These are phyloP conservation scores for Dothideomycetes sp. DNA, from an alignment of 2,329 filamentous ascomycete genomes.

Conservation along the genomic window DNA sequence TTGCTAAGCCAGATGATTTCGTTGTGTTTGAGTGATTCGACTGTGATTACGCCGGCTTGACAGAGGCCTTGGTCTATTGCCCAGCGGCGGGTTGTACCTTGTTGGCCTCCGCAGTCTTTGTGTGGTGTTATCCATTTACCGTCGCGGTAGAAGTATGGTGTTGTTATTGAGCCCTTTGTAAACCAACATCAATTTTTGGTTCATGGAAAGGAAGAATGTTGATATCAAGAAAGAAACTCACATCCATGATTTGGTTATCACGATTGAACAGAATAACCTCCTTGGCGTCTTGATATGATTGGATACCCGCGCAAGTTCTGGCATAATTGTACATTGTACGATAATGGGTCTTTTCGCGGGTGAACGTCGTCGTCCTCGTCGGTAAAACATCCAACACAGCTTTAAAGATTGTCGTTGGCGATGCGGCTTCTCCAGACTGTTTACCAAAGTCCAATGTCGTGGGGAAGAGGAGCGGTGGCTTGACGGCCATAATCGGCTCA, in stretches of 20 bases:
- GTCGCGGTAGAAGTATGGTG: conserved; percentile 67
- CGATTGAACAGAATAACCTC: conserved; percentile 70
- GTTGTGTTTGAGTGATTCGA: conserved; percentile 53
- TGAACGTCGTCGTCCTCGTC: conserved; percentile 54
- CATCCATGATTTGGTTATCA: conserved; percentile 66
- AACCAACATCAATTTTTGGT: background rate
- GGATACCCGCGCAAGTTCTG: conserved; percentile 50
- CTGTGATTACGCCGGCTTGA: conserved; percentile 53
- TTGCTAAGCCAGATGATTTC: conserved; percentile 87
- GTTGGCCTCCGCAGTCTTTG: conserved; percentile 61
- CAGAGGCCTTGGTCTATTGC: conserved; percentile 62
- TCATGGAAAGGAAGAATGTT: background rate
- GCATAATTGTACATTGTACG: conserved; percentile 64
- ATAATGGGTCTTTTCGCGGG: conserved; percentile 75
- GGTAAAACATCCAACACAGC: conserved; percentile 44
- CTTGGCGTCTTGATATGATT: conserved; percentile 37
- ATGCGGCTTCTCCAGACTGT: conserved; percentile 18
- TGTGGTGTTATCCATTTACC: conserved; percentile 74
- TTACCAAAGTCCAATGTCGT: conserved; percentile 37
- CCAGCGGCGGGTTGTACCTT: conserved; percentile 75
- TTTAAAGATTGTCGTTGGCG: conserved; percentile 24
- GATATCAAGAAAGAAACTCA: conserved; percentile 3
- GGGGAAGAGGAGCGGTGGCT: conserved; percentile 48
- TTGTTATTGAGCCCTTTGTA: conserved; percentile 60
- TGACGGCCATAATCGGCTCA: conserved; percentile 35